Evolutionary conservation across 2,329 filamentous ascomycete species (phyloP), one percentile per base, ranked within the genome.

Genomic region (Fusarium graminum): DNA sequence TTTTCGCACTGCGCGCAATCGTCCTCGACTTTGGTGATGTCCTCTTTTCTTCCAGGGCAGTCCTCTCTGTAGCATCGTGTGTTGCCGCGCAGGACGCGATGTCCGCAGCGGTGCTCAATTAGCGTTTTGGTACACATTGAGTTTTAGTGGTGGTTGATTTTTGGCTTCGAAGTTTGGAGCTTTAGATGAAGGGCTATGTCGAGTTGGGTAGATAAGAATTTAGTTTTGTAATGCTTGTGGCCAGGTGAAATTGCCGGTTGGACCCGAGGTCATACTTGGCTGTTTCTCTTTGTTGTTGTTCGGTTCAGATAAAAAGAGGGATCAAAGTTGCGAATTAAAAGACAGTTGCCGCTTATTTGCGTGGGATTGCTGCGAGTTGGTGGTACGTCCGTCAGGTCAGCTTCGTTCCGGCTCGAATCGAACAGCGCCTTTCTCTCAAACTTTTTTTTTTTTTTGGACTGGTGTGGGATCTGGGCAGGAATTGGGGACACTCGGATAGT

Each of bases 71-170:
- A 79, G 68, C 78, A 80, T 61, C 72, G 70, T 12, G 78, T 78
- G 47, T 74, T 75, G 45, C 78, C 78, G 28, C 78, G 70, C 38
- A 71, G 65, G 41, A 78, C 72, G 40, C 69, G 73, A 67, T 80
- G 78, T 52, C 76, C 74, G 72, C 78, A 80, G 54, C 70, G 69
- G 56, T 80, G 76, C 53, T 79, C 73, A 63, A 78, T 68, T 30
- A 77, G 26, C 40, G 68, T 74, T 40, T 69, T 73, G 44, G 71
- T 73, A 57, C 78, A 80, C 78, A 80, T 80, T 44, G 32, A 30
- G n/a, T 16, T 19, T 56, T 39, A 16, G 28, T 12, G 26, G 43
- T 16, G 29, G 14, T 28, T 52, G 45, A 16, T 11, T 38, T 17
- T 53, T 41, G 36, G 32, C 36, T 55, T 60, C n/a, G 51, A 41